A percentile compares a stretch with the other conserved stretches of the same genome.
Conservation (phyloP, 108 stramenopile genomes). For the Nitzschia palea region DNA sequence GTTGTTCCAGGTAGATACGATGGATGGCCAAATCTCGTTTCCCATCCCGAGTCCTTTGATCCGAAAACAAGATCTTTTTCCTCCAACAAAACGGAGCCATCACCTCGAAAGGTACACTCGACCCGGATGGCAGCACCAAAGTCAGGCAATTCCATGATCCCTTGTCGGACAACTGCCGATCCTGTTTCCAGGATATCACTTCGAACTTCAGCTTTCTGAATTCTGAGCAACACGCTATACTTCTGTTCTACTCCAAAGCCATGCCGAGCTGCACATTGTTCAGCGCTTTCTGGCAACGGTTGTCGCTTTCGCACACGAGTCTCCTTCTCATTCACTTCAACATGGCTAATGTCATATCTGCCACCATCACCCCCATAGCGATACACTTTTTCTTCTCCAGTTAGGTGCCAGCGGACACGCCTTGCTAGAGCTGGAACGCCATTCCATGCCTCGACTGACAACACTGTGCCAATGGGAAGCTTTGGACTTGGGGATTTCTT, state of each 20-base stretch:
- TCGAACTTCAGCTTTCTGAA: conserved; percentile 14
- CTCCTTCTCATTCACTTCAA: conserved; percentile 74
- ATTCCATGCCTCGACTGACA: conserved; percentile 76
- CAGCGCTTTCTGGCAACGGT: conserved; percentile 73
- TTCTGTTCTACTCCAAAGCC: conserved; percentile 68
- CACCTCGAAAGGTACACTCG: conserved; percentile 43
- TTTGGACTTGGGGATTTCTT: conserved; percentile 67
- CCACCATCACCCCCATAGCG: conserved; percentile 91
- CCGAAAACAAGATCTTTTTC: conserved; percentile 75
- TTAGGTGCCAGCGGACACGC: conserved; percentile 77
- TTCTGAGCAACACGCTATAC: conserved; percentile 63
- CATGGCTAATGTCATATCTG: conserved; percentile 77
- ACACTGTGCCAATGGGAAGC: conserved; percentile 80
- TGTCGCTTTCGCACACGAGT: conserved; percentile 72
- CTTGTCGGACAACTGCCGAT: conserved; percentile 35
- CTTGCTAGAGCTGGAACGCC: conserved; percentile 73
- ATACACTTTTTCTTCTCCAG: conserved; percentile 79
- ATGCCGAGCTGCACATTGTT: conserved; percentile 81
- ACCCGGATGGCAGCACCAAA: conserved; percentile 79
- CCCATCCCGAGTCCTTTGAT: conserved; percentile 85
- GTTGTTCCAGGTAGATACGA: conserved; percentile 71
- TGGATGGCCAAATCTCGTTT: conserved; percentile 81
- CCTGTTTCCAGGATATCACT: conserved; percentile 1
- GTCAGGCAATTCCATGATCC: conserved; percentile 86
- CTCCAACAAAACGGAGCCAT: conserved; percentile 63